Evolutionary conservation across 352 stramenopile species (phyloP).

Genomic region (Blastocystis sp.): DNA sequence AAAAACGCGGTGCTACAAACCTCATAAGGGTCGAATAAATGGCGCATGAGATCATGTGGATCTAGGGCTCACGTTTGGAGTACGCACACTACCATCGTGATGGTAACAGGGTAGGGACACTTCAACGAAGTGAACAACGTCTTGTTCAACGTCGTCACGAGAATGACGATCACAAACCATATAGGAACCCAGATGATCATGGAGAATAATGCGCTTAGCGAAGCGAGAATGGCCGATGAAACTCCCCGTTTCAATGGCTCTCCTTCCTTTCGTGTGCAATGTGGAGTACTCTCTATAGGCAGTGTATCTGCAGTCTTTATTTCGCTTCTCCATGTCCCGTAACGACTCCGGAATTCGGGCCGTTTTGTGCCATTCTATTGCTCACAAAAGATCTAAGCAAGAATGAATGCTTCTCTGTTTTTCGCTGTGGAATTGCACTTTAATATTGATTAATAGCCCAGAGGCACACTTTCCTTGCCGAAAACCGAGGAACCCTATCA

Average conservation of each 20-base stretch:
- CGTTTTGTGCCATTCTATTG: not conserved
- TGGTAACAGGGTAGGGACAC: constrained; percentile 53
- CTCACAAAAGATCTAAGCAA: too few relatives aligned
- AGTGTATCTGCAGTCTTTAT: not conserved
- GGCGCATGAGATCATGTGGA: constrained; percentile 68
- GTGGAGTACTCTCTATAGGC: too few relatives aligned
- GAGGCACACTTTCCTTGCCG: not conserved
- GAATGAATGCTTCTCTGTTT: constrained; percentile 21
- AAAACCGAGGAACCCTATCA: constrained; percentile 35
- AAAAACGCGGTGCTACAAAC: constrained; percentile 33
- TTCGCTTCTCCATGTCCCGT: not conserved
- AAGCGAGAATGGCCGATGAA: not conserved
- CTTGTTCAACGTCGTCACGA: constrained; percentile 66
- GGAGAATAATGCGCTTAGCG: too few relatives aligned
- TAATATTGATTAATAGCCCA: not conserved
- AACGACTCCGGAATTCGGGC: not conserved
- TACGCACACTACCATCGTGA: constrained; percentile 38
- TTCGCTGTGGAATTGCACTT: not conserved
- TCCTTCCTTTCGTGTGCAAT: too few relatives aligned
- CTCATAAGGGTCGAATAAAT: constrained; percentile 69
- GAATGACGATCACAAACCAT: constrained; percentile 67
- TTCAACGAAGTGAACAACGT: constrained; percentile 65
- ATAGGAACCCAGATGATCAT: constrained; percentile 69
- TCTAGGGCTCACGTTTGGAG: not conserved
- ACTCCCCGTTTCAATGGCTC: too few relatives aligned